A percentile compares a stretch with the other conserved stretches of the same genome.
phyloP scores from a whole-genome alignment of 2,329 filamentous ascomycete genomes.

The Sporothrix mexicana region DNA sequence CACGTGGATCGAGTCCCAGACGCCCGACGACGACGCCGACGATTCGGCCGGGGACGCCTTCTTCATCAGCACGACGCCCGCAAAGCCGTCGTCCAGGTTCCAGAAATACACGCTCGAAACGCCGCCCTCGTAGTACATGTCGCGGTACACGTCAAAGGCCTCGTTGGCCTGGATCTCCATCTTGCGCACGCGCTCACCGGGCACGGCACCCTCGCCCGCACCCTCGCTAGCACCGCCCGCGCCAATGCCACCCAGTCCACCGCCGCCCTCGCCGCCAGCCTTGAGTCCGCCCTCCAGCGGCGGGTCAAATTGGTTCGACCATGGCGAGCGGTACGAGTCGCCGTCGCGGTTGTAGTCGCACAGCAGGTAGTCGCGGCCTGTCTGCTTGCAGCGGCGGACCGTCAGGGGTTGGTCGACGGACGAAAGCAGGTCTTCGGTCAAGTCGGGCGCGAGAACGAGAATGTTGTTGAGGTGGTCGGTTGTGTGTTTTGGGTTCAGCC shows the following conservation, averaged over 20 bases:
- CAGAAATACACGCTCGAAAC: constrained; percentile 97
- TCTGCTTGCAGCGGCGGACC: constrained; percentile 82
- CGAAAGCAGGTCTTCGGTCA: constrained; percentile 96
- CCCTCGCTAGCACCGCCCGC: constrained; percentile 61
- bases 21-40: constrained; percentile 65
- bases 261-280: constrained; percentile 49
- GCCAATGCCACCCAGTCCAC: constrained; percentile 54
- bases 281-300: constrained; percentile 65
- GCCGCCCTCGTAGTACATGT: constrained; percentile 96
- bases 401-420: constrained; percentile 96
- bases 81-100: constrained; percentile 98
- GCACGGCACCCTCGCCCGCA: constrained; percentile 79
- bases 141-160: constrained; percentile 94
- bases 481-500: constrained; percentile 93
- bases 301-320: constrained; percentile 98
- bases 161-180: constrained; percentile 95
- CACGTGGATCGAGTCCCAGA: constrained; percentile 98
- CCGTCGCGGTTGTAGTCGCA: constrained; percentile 99
- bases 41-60: constrained; percentile 67
- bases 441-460: constrained; percentile 84
- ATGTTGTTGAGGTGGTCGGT: constrained; percentile 86
- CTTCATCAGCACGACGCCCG: constrained; percentile 93
- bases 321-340: constrained; percentile 96
- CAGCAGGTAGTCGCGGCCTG: constrained; percentile 92
- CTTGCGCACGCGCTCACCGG: constrained; percentile 86